These are phyloP conservation scores for Populus nigra DNA, from an alignment of 345 rosid species.

Conservation along the genomic window DNA sequence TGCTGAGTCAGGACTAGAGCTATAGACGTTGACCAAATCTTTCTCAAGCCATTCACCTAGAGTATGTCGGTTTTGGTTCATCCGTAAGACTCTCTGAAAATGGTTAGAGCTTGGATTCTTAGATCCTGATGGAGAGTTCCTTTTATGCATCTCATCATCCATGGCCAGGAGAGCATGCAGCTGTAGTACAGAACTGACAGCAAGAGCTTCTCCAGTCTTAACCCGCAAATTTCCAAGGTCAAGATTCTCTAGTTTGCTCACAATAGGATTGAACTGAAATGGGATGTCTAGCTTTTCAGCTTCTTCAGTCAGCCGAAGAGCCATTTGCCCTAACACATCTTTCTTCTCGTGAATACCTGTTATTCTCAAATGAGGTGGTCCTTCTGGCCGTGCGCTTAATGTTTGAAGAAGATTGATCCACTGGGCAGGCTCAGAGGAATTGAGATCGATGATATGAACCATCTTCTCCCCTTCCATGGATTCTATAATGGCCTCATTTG, in stretches of 20 bases:
- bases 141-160: slow-evolving; percentile 44
- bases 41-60: slow-evolving; percentile 76
- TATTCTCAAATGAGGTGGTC: slow-evolving; percentile 71
- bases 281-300: slow-evolving; percentile 72
- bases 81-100: slow-evolving; percentile 31
- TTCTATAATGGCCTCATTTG: slow-evolving; percentile 67
- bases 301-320: slow-evolving; percentile 50
- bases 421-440: slow-evolving; percentile 64
- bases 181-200: slow-evolving; percentile 67
- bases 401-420: slow-evolving; percentile 67
- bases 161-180: slow-evolving; percentile 55
- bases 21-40: slow-evolving; percentile 35
- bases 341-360: slow-evolving; percentile 66
- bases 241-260: slow-evolving; percentile 56
- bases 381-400: slow-evolving; percentile 56
- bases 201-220: slow-evolving; percentile 75
- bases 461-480: slow-evolving; percentile 73
- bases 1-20: slow-evolving; percentile 49
- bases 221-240: slow-evolving; percentile 53
- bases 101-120: slow-evolving; percentile 29
- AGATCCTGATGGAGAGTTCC: slow-evolving; percentile 40
- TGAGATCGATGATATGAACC: slow-evolving; percentile 69
- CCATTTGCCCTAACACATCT: slow-evolving; percentile 66
- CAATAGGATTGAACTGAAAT: slow-evolving; percentile 62
- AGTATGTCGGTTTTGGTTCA: slow-evolving; percentile 40